Evolutionary conservation across 495 filamentous ascomycete genomes (phyloP).

Genomic region (Zalerion maritima): DNA sequence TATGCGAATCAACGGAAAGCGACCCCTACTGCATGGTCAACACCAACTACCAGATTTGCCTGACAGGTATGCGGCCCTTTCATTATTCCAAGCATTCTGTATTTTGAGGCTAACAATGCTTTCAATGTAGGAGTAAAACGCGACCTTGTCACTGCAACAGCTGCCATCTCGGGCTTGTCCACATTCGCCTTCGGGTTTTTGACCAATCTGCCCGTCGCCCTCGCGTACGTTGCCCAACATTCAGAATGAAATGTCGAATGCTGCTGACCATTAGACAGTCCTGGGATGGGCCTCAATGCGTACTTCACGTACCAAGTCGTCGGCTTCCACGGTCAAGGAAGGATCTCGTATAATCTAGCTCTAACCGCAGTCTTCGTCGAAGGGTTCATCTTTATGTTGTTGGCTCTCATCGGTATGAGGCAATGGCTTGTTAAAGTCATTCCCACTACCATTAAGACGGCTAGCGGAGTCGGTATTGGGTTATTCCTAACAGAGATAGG

Average conservation of each 20-base stretch:
- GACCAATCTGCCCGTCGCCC: slow-evolving; percentile 38
- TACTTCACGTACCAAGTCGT: slow-evolving; percentile 84
- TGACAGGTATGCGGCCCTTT: slow-evolving; percentile 15
- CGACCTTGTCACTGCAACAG: slow-evolving; percentile 66
- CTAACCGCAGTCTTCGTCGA: slow-evolving; percentile 76
- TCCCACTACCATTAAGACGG: slow-evolving; percentile 64
- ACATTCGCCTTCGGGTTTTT: slow-evolving; percentile 36
- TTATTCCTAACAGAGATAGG: slow-evolving; percentile 67
- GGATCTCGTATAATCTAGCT: slow-evolving; percentile 53
- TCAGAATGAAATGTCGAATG: background rate
- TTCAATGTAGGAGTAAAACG: slow-evolving; percentile 51
- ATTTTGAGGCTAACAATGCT: too few relatives aligned
- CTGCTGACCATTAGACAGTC: slow-evolving; percentile 26
- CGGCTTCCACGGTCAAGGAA: slow-evolving; percentile 51
- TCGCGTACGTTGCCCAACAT: slow-evolving; percentile 41
- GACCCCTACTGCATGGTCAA: slow-evolving; percentile 38
- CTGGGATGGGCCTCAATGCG: slow-evolving; percentile 72
- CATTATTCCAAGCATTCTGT: too few relatives aligned
- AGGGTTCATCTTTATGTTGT: slow-evolving; percentile 46
- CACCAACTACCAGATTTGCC: slow-evolving; percentile 42
- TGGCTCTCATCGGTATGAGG: slow-evolving; percentile 63
- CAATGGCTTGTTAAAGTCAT: slow-evolving; percentile 76
- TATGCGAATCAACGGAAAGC: slow-evolving; percentile 35
- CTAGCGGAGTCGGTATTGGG: slow-evolving; percentile 68
- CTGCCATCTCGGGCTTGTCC: slow-evolving; percentile 46